Evolutionary conservation across 2,329 filamentous ascomycete genomes (phyloP).

Genomic region (Fusarium camptoceras): DNA sequence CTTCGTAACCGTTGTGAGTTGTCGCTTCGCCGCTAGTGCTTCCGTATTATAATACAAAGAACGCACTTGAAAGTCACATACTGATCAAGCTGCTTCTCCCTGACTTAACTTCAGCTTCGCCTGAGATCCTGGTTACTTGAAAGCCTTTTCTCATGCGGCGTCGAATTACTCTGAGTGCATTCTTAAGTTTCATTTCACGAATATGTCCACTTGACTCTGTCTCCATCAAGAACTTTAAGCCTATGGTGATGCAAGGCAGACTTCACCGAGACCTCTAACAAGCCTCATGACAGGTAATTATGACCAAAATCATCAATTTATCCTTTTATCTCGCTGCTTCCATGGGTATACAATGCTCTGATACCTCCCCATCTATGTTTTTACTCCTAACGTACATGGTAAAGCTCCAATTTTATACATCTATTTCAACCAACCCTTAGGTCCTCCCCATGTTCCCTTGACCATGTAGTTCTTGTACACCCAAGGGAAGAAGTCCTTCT

Average conservation of each 20-base stretch:
- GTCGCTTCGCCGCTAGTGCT: too few relatives aligned
- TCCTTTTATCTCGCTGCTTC: not conserved
- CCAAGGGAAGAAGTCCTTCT: conserved; percentile 77
- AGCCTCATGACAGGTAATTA: not conserved
- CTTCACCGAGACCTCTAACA: not conserved
- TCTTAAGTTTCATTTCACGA: not conserved
- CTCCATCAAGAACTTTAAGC: too few relatives aligned
- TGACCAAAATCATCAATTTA: not conserved
- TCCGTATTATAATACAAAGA: too few relatives aligned
- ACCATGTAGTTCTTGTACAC: conserved; percentile 71
- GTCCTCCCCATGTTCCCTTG: conserved; percentile 71
- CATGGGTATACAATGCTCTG: conserved; percentile 13
- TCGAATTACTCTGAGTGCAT: too few relatives aligned
- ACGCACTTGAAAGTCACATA: too few relatives aligned
- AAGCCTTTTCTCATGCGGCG: too few relatives aligned
- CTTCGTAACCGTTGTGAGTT: too few relatives aligned
- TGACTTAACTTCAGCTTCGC: too few relatives aligned
- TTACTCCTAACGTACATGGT: conserved; percentile 20
- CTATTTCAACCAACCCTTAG: conserved; percentile 61
- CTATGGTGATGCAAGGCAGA: not conserved
- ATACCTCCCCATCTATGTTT: conserved; percentile 6
- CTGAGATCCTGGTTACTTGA: too few relatives aligned
- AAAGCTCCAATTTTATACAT: conserved; percentile 6
- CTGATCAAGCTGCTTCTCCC: too few relatives aligned
- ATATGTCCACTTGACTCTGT: not conserved